Percentiles rank a stretch among this genome's conserved stretches.
Evolutionary conservation across 805 yeast genomes (phyloP).

Genomic region (Dipodascus geniculatus): DNA sequence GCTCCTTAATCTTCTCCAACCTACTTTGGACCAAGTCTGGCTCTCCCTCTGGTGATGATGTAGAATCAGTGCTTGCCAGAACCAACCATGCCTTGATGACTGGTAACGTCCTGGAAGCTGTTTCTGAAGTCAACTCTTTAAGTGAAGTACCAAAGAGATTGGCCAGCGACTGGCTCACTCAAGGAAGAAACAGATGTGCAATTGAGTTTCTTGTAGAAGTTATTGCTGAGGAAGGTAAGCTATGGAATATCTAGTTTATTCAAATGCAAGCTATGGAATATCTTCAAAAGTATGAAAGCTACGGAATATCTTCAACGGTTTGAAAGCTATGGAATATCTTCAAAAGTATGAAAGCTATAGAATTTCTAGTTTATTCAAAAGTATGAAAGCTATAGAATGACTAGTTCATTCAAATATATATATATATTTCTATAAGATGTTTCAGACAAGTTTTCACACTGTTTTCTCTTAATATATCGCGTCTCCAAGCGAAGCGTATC

Average conservation of each 20-base stretch:
- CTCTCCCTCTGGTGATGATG: slow-evolving; percentile 66
- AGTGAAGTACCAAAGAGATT: slow-evolving; percentile 89
- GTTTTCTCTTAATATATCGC: too few species aligned
- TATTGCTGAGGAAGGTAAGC: slow-evolving; percentile 27
- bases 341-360: too few species aligned
- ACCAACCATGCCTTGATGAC: slow-evolving; percentile 63
- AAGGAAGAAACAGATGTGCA: slow-evolving; percentile 83
- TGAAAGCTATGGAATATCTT: too few species aligned
- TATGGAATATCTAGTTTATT: slow-evolving; percentile 9
- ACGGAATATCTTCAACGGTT: too few species aligned
- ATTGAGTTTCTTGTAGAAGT: slow-evolving; percentile 62
- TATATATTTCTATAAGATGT: too few species aligned
- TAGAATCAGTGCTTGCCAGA: slow-evolving; percentile 80
- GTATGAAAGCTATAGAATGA: too few species aligned
- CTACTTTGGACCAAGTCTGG: slow-evolving; percentile 73
- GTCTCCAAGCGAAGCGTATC: too few species aligned
- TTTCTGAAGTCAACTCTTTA: slow-evolving; percentile 79
- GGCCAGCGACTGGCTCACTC: slow-evolving; percentile 84
- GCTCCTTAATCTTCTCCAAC: slow-evolving; percentile 66
- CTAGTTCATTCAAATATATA: too few species aligned
- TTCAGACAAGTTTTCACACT: too few species aligned
- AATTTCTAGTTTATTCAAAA: too few species aligned
- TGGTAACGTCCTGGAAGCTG: slow-evolving; percentile 77
- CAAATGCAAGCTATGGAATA: neutral
- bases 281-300: too few species aligned